phyloP scores from a whole-genome alignment of 192 early-diverging fungal species.

The Coemansia sp. region DNA sequence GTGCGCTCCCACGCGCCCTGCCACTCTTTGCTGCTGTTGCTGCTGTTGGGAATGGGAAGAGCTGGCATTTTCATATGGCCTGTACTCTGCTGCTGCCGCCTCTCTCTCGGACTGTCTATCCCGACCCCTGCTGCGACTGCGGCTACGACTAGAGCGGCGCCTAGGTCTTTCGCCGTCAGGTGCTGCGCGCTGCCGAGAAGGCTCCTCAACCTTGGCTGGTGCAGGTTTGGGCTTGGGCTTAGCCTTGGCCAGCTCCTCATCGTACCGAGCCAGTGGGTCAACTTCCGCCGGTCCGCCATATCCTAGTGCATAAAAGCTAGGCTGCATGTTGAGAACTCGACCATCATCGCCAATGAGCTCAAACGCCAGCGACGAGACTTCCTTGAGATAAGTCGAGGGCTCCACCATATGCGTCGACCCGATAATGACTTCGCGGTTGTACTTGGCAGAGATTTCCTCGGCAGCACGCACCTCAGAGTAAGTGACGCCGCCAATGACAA shows the following conservation, averaged over 20 bases:
- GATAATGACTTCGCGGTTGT: constrained; percentile 53
- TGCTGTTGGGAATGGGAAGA: constrained; percentile 6
- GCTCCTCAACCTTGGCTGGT: constrained; percentile 11
- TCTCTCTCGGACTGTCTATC: constrained; percentile 21
- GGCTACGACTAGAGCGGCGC: constrained; percentile 12
- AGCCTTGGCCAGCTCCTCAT: constrained; percentile 30
- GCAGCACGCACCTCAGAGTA: constrained; percentile 57
- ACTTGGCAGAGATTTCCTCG: constrained; percentile 46
- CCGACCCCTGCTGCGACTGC: constrained; percentile 27
- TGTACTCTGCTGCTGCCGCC: constrained; percentile 18
- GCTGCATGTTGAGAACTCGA: constrained; percentile 37
- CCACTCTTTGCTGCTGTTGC: constrained; percentile 1
- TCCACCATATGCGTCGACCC: constrained; percentile 55
- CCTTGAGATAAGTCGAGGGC: constrained; percentile 50
- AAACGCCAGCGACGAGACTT: constrained; percentile 52
- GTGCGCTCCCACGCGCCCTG: constrained; percentile 11
- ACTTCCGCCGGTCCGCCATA: constrained; percentile 48
- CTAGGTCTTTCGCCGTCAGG: background rate
- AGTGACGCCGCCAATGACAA: constrained; percentile 56
- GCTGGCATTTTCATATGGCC: constrained; percentile 20
- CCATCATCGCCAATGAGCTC: constrained; percentile 43
- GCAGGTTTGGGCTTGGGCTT: constrained; percentile 16
- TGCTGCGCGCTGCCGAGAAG: constrained; percentile 1
- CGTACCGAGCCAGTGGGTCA: constrained; percentile 46
- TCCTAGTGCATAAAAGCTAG: constrained; percentile 41